Evolutionary conservation across 192 early-diverging fungal species (phyloP), one percentile per base, ranked within the genome.

Genomic region (Podochytrium sp.): DNA sequence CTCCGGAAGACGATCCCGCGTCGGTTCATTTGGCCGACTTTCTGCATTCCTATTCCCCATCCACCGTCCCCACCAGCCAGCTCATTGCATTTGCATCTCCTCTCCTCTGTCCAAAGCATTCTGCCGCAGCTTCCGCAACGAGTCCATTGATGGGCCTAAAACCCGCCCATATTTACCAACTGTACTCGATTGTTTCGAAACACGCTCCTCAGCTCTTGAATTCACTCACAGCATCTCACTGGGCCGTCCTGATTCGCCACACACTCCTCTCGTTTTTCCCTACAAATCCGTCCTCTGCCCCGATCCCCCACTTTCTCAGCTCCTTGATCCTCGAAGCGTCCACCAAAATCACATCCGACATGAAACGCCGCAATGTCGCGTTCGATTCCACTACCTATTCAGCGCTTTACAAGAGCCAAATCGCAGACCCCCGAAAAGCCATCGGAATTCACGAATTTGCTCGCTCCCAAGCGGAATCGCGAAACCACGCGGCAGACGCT

Each of bases 361-460:
- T 49, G 42, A 65, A 65, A 35, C 25, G 23, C 16, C 41, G 39
- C 10, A 30, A 29, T 2, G 29, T 65, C 5, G 10, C 41, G 25
- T 49, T 65, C 25, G 49, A 5, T 4, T 2, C 64, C 2, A 29
- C 7, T 3, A 49, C 43, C 10, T 65, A 25, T 51, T n/a, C 64
- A 16, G 64, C 41, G 29, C 40, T 65, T 6, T 65, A 65, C 16
- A 23, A 35, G 20, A 18, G 41, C n/a, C n/a, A 49, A 16, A 32
- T 49, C 30, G 64, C 34, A 33, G 64, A 65, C 33, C 64, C 64
- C 10, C 12, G 64, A 65, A 65, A 43, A 23, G 64, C 64, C 1
- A 51, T 65, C 38, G 64, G 41, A 25, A 33, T 35, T 33, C 64
- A 65, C 16, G 64, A 65, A 51, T 32, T 50, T 39, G 64, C 64